Percentiles rank a stretch among this genome's conserved stretches.
phyloP scores from a whole-genome alignment of 495 filamentous ascomycete species.

The Daldinia concentrica region DNA sequence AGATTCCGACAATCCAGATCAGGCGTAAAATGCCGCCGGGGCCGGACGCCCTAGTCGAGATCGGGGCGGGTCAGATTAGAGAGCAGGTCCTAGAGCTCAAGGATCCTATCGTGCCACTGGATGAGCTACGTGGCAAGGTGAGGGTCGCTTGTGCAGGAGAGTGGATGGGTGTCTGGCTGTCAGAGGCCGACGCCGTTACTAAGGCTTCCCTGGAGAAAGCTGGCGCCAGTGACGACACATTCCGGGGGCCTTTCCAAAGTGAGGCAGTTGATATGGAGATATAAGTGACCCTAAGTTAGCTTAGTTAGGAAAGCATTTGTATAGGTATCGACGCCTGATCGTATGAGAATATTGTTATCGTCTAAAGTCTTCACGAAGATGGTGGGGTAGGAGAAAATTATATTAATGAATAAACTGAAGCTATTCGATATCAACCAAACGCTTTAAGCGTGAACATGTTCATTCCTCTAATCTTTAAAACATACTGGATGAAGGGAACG shows the following conservation, averaged over 20 bases:
- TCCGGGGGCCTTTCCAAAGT: slow-evolving; percentile 40
- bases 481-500: background rate
- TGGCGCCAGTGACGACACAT: slow-evolving; percentile 37
- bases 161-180: slow-evolving; percentile 47
- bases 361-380: background rate
- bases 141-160: slow-evolving; percentile 43
- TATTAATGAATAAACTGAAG: background rate
- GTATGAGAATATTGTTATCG: background rate
- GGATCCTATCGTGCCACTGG: slow-evolving; percentile 40
- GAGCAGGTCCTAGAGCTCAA: slow-evolving; percentile 42
- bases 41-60: slow-evolving; percentile 54
- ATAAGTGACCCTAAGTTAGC: background rate
- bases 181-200: slow-evolving; percentile 41
- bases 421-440: background rate
- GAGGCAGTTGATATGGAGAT: slow-evolving; percentile 37
- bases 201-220: slow-evolving; percentile 39
- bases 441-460: background rate
- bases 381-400: background rate
- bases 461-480: background rate
- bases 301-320: slow-evolving; percentile 1
- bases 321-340: slow-evolving; percentile 2
- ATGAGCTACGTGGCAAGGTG: slow-evolving; percentile 37
- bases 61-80: slow-evolving; percentile 46
- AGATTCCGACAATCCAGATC: slow-evolving; percentile 55
- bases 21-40: slow-evolving; percentile 57